These are phyloP conservation scores for Podaxis sp. DNA, from an alignment of 768 basidiomycete genomes.

Conservation along the genomic window DNA sequence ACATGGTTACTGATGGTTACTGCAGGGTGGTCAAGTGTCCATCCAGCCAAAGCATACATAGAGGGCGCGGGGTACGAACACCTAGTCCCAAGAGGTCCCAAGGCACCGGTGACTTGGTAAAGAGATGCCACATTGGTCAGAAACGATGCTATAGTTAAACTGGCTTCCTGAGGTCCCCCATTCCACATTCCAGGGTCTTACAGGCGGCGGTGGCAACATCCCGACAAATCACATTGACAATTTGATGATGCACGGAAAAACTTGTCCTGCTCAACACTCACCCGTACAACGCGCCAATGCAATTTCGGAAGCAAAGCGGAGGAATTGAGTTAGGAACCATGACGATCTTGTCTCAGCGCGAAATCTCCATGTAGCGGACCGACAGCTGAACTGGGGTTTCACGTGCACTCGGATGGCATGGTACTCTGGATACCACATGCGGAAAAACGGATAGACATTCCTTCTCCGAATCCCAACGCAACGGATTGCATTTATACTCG, in stretches of 20 bases:
- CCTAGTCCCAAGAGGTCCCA: conserved; percentile 7
- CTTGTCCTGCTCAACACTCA: background rate
- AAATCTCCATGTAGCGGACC: conserved; percentile 11
- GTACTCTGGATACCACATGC: conserved; percentile 29
- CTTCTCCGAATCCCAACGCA: conserved; percentile 27
- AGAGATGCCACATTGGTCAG: conserved; percentile 11
- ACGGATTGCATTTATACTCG: conserved; percentile 31
- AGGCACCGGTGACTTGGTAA: conserved; percentile 18
- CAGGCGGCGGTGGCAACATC: background rate
- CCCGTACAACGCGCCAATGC: background rate
- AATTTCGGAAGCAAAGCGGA: conserved; percentile 6
- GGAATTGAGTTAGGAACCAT: conserved; percentile 2
- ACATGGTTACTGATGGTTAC: no score
- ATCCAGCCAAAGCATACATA: background rate
- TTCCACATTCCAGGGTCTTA: background rate
- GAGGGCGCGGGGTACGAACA: background rate
- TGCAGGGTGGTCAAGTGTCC: background rate
- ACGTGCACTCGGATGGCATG: conserved; percentile 29
- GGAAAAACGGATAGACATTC: conserved; percentile 35
- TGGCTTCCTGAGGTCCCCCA: background rate
- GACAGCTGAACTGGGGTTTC: conserved; percentile 13
- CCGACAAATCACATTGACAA: background rate
- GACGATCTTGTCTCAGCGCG: background rate
- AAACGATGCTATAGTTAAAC: conserved; percentile 14
- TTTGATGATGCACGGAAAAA: conserved; percentile 7